A percentile compares a stretch with the other conserved stretches of the same genome.
Conservation (phyloP, 1,284 basidiomycete genomes). For the Cutaneotrichosporon sp. region DNA sequence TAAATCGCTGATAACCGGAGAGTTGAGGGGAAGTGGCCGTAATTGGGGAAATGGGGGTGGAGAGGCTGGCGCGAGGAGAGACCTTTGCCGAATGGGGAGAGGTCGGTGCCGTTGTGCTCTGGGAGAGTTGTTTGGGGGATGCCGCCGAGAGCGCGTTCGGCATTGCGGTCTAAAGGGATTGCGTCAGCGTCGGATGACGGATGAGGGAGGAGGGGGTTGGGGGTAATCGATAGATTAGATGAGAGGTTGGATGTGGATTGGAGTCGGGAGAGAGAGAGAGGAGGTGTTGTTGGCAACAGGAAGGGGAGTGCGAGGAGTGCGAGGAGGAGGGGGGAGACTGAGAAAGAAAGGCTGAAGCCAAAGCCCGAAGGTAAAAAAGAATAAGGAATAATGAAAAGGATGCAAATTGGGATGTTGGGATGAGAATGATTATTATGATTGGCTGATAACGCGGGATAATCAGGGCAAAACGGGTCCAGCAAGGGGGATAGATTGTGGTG, state of each 20-base stretch:
- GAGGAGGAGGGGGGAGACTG: neutral
- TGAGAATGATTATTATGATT: neutral
- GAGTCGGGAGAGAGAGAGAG: too few relatives aligned
- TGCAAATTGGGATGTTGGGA: neutral
- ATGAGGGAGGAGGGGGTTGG: too few relatives aligned
- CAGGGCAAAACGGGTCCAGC: neutral
- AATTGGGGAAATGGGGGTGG: constrained; percentile 14
- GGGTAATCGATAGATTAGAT: too few relatives aligned
- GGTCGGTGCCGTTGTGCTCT: constrained; percentile 7
- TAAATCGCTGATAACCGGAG: constrained; percentile 10
- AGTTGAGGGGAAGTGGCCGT: constrained; percentile 8
- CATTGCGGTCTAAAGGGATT: too few relatives aligned
- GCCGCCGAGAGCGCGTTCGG: constrained; percentile 11
- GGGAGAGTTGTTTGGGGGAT: constrained; percentile 7
- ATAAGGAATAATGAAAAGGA: too few relatives aligned
- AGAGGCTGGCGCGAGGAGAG: constrained; percentile 11
- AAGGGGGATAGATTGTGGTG: too few relatives aligned
- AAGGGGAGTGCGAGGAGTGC: too few relatives aligned
- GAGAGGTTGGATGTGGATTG: too few relatives aligned
- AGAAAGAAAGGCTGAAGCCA: too few relatives aligned
- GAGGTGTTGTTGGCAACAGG: too few relatives aligned
- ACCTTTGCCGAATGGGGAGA: constrained; percentile 11
- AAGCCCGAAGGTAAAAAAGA: too few relatives aligned
- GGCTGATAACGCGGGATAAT: neutral
- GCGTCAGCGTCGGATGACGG: too few relatives aligned